A percentile compares a stretch with the other conserved stretches of the same genome.
These are phyloP conservation scores for Priceomyces haplophilus DNA, from an alignment of 805 yeast genomes.

Conservation along the genomic window DNA sequence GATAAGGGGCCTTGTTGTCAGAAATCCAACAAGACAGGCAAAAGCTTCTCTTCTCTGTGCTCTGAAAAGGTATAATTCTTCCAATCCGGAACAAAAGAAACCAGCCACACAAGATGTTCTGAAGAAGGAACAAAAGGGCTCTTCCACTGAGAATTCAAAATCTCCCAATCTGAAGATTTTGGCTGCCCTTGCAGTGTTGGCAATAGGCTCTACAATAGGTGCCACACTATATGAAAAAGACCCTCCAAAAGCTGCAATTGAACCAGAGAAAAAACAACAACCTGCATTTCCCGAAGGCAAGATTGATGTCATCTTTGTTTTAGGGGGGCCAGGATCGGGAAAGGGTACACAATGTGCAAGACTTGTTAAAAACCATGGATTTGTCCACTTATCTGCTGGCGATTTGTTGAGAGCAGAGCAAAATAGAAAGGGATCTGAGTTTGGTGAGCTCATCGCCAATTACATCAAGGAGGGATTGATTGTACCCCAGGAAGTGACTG, in stretches of 20 bases:
- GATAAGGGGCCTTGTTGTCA: background rate
- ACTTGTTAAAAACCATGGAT: conserved; percentile 74
- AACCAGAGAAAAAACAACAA: conserved; percentile 28
- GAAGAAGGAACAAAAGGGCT: background rate
- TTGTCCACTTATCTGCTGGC: conserved; percentile 93
- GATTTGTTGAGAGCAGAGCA: conserved; percentile 94
- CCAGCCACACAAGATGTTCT: background rate
- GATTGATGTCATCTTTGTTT: conserved; percentile 79
- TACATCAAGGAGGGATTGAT: conserved; percentile 84
- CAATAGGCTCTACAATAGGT: conserved; percentile 47
- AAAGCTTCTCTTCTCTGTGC: background rate
- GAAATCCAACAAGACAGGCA: background rate
- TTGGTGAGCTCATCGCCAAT: conserved; percentile 79
- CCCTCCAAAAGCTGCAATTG: conserved; percentile 44
- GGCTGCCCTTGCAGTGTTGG: conserved; percentile 41
- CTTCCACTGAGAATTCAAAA: background rate
- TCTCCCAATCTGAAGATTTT: conserved; percentile 20
- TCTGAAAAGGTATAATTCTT: conserved; percentile 1
- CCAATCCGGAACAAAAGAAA: background rate
- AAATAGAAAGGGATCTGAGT: conserved; percentile 72
- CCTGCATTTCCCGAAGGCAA: conserved; percentile 60
- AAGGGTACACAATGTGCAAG: conserved; percentile 95
- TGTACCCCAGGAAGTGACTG: conserved; percentile 91
- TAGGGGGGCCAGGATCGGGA: conserved; percentile 98
- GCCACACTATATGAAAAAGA: conserved; percentile 43